Conservation (phyloP, 208 protist genomes). For the Leishmania major region DNA sequence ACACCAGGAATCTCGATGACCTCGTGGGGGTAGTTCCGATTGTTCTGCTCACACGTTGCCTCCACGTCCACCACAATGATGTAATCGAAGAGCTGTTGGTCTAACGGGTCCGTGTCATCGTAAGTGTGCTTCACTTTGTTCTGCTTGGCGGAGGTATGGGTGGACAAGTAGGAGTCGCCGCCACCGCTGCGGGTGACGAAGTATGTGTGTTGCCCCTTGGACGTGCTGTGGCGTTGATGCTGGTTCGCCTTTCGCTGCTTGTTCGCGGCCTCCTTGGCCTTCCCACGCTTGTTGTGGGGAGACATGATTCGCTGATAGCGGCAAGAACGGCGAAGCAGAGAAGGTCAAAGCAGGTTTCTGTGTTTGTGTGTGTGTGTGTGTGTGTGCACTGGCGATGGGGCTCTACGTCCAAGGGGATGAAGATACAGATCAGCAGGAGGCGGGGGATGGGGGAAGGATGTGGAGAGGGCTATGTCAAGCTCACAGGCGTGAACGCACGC, state of each 20-base stretch:
- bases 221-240: constrained; percentile 16
- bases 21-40: constrained; percentile 85
- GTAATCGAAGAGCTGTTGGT: constrained; percentile 92
- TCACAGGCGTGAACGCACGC: not conserved
- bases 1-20: constrained; percentile 96
- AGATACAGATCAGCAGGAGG: not conserved
- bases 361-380: not conserved
- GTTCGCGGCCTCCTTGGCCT: constrained; percentile 58
- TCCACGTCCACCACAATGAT: constrained; percentile 93
- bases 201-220: not conserved
- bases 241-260: constrained; percentile 33
- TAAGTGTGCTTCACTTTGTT: constrained; percentile 45
- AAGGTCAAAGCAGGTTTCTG: not conserved
- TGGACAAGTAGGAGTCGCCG: constrained; percentile 42
- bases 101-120: constrained; percentile 64
- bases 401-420: not conserved
- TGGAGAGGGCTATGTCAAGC: not conserved
- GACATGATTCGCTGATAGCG: constrained; percentile 14
- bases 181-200: constrained; percentile 4
- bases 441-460: not conserved
- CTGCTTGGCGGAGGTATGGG: constrained; percentile 19
- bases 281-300: constrained; percentile 79
- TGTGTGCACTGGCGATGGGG: not conserved
- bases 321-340: not conserved
- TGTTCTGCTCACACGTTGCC: constrained; percentile 85